Evolutionary conservation across 2,329 filamentous ascomycete genomes (phyloP), one percentile per base, ranked within the genome.

Genomic region (Colletotrichum tropicicola): DNA sequence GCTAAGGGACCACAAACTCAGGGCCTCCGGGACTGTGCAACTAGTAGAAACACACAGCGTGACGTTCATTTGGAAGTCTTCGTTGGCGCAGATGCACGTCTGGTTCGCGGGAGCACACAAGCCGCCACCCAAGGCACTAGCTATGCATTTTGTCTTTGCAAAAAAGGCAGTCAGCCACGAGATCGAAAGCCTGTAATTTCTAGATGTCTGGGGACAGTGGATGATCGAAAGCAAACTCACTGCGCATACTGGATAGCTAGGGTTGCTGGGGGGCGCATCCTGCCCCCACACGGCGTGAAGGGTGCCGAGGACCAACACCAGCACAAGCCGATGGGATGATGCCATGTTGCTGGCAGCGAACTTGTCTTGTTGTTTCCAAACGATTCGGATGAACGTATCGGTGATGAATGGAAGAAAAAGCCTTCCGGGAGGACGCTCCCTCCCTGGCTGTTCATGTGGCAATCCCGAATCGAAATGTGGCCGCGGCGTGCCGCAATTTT

Each of bases 51-150:
- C 65, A 30, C 72, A 74, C 6, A 67, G 21, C 5, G 67, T 59
- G 15, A 70, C 70, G 19, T 60, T 60, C 0, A 55, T 41, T 15
- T 73, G 60, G 6, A 71, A 69, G 6, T 51, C 37, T 35, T 65
- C 30, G 10, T 66, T 59, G 1, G 67, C 41, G 43, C 72, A 73
- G 15, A 75, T 51, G 28, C 73, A 75, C 2, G 61, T 61, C 19
- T 68, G 56, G 17, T 75, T 68, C 37, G 65, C 65, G 2, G 58
- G 57, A 12, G 65, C 52, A 41, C 72, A 74, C 9, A 66, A 23
- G 28, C 63, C 66, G n/a, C 53, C 48, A 1, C 12, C 12, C 8
- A 66, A 56, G 17, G 66, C 66, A 17, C 37, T 59, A 25, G 53
- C 57, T 32, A 68, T 68, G 15, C 66, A 68, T 43, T 44, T 52